These are phyloP conservation scores for Lichenothelia convexa DNA, from an alignment of 495 filamentous ascomycete genomes.

Conservation along the genomic window DNA sequence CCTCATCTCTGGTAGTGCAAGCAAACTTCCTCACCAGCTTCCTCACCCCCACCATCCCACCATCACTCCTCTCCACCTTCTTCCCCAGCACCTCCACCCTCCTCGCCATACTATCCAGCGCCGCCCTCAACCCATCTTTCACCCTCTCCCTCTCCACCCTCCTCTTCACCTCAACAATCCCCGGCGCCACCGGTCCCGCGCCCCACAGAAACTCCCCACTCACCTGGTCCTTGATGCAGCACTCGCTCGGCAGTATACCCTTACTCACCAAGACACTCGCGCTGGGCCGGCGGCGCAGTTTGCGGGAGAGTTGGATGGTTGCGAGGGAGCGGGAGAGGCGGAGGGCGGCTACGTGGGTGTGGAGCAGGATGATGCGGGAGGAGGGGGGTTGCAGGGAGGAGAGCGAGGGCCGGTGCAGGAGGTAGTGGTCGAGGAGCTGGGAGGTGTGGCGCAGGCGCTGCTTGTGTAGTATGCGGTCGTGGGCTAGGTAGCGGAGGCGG, in stretches of 20 bases:
- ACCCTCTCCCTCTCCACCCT: constrained; percentile 13
- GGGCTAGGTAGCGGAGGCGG: constrained; percentile 7
- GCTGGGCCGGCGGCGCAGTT: constrained; percentile 9
- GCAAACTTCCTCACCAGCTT: constrained; percentile 13
- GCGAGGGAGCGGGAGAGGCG: constrained; percentile 10
- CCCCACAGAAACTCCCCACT: constrained; percentile 11
- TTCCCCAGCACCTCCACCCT: constrained; percentile 6
- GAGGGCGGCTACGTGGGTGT: constrained; percentile 11
- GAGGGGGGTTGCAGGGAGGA: constrained; percentile 7
- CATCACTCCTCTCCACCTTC: constrained; percentile 8
- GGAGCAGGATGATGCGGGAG: constrained; percentile 11
- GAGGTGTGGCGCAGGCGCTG: constrained; percentile 7
- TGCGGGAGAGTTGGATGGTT: constrained; percentile 9
- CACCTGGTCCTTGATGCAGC: constrained; percentile 7
- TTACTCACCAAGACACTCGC: constrained; percentile 7
- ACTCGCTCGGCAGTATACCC: constrained; percentile 13
- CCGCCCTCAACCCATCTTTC: constrained; percentile 11
- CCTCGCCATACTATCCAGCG: constrained; percentile 11
- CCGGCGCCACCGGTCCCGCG: constrained; percentile 6
- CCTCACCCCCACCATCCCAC: constrained; percentile 10
- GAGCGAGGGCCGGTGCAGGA: constrained; percentile 9
- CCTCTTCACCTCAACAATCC: constrained; percentile 10
- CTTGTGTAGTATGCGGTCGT: constrained; percentile 13
- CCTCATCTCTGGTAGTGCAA: too few species aligned
- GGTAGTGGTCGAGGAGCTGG: constrained; percentile 4